These are phyloP conservation scores for Raffaelea arxii DNA, from an alignment of 2,329 filamentous ascomycete species.

Conservation along the genomic window DNA sequence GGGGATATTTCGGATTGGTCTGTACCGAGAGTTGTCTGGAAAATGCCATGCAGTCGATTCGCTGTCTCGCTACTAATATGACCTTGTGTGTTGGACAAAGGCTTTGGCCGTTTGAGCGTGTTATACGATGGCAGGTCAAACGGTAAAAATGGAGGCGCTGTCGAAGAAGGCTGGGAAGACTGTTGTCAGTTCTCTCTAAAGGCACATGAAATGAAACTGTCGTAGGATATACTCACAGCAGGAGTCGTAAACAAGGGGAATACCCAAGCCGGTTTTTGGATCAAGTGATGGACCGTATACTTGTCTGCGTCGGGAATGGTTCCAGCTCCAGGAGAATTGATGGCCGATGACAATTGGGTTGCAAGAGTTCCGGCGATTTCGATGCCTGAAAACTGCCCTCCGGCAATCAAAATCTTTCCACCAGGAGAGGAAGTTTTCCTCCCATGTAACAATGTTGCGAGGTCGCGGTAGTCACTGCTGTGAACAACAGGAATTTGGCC, in stretches of 20 bases:
- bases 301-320: constrained; percentile 31
- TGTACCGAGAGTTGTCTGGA: constrained; percentile 36
- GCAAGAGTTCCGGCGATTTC: constrained; percentile 68
- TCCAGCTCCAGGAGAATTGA: constrained; percentile 37
- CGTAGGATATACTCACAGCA: constrained; percentile 26
- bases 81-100: constrained; percentile 54
- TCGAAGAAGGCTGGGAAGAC: constrained; percentile 26
- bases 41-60: constrained; percentile 40
- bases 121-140: constrained; percentile 67
- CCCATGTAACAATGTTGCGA: constrained; percentile 36
- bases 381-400: constrained; percentile 74
- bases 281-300: constrained; percentile 57
- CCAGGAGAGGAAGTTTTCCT: constrained; percentile 12
- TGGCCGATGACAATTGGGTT: constrained; percentile 56
- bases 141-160: constrained; percentile 56
- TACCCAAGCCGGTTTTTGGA: constrained; percentile 62
- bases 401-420: constrained; percentile 60
- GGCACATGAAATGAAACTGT: background rate
- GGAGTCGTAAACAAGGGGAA: constrained; percentile 50
- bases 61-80: constrained; percentile 52
- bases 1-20: constrained; percentile 43
- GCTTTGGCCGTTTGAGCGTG: constrained; percentile 47
- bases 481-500: constrained; percentile 50
- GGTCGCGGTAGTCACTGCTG: constrained; percentile 55
- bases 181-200: background rate